phyloP scores from a whole-genome alignment of 305 asterid species.

The Striga hermonthica region DNA sequence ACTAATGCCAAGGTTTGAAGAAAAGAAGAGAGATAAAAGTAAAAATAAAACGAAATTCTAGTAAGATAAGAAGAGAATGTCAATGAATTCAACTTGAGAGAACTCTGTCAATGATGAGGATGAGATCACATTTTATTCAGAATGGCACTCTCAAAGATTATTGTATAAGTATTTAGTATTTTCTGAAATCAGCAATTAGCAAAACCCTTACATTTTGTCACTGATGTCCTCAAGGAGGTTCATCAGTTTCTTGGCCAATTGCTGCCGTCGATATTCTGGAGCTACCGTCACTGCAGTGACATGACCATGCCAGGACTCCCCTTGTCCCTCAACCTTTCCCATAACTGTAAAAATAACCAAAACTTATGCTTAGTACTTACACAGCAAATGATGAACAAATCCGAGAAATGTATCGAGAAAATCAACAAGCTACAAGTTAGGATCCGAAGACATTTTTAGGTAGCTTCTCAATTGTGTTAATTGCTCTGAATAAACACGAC shows the following conservation, averaged over 20 bases:
- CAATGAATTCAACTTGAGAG: not conserved
- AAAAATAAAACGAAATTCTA: not conserved
- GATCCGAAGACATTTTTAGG: slow-evolving; percentile 1
- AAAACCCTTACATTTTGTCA: slow-evolving; percentile 69
- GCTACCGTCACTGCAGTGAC: slow-evolving; percentile 94
- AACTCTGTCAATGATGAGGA: too few species aligned
- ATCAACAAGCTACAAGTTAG: not conserved
- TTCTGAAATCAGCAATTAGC: too few species aligned
- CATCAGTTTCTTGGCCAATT: slow-evolving; percentile 94
- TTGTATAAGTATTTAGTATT: too few species aligned
- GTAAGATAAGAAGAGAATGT: slow-evolving; percentile 9
- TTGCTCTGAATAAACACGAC: not conserved
- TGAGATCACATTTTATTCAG: too few species aligned
- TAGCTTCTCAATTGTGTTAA: not conserved
- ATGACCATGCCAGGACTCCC: slow-evolving; percentile 98
- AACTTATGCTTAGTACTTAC: slow-evolving; percentile 2
- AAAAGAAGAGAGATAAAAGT: slow-evolving; percentile 1
- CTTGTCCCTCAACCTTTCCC: slow-evolving; percentile 99
- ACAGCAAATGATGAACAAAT: not conserved
- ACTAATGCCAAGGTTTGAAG: not conserved
- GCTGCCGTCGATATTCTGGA: slow-evolving; percentile 91
- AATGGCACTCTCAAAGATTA: too few species aligned
- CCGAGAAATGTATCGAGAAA: slow-evolving; percentile 17
- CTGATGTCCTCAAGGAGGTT: slow-evolving; percentile 82
- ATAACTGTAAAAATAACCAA: slow-evolving; percentile 52